A percentile compares a stretch with the other conserved stretches of the same genome.
Conservation (phyloP, 768 basidiomycete genomes). For the Kwoniella botswanensis region DNA sequence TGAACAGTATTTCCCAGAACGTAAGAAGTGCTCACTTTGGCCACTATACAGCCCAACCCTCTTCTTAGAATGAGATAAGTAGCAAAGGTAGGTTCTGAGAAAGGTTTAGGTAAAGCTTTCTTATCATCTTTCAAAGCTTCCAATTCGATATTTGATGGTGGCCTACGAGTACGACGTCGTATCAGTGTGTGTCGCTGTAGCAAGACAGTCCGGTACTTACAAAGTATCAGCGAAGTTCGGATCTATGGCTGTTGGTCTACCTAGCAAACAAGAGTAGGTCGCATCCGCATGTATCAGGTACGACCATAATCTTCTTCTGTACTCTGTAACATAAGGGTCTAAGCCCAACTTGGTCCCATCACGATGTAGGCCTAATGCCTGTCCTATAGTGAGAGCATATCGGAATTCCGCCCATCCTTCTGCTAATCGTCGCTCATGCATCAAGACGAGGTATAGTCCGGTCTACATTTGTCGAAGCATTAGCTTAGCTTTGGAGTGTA, state of each 20-base stretch:
- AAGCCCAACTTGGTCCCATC: conserved; percentile 75
- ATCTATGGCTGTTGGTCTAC: conserved; percentile 78
- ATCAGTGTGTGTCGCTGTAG: conserved; percentile 32
- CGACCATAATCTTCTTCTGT: conserved; percentile 86
- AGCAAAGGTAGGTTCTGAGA: conserved; percentile 74
- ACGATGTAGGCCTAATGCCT: conserved; percentile 88
- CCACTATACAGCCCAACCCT: conserved; percentile 79
- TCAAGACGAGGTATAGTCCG: conserved; percentile 67
- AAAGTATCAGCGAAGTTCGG: conserved; percentile 85
- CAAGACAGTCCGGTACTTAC: conserved; percentile 58
- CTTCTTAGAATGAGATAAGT: conserved; percentile 88
- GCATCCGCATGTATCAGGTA: conserved; percentile 87
- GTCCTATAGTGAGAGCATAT: conserved; percentile 87
- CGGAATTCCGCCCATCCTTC: conserved; percentile 97
- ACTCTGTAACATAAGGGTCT: conserved; percentile 74
- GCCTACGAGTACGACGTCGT: conserved; percentile 51
- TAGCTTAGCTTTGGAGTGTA: too few species aligned
- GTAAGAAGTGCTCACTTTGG: conserved; percentile 59
- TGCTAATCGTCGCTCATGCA: conserved; percentile 66
- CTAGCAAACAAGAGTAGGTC: conserved; percentile 74
- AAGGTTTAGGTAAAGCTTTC: conserved; percentile 45
- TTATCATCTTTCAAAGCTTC: conserved; percentile 37
- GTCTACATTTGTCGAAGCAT: conserved; percentile 59
- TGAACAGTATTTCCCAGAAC: neutral
- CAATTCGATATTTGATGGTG: conserved; percentile 63